Conservation (phyloP, 306 rosid genomes). For the Quercus rubra region DNA sequence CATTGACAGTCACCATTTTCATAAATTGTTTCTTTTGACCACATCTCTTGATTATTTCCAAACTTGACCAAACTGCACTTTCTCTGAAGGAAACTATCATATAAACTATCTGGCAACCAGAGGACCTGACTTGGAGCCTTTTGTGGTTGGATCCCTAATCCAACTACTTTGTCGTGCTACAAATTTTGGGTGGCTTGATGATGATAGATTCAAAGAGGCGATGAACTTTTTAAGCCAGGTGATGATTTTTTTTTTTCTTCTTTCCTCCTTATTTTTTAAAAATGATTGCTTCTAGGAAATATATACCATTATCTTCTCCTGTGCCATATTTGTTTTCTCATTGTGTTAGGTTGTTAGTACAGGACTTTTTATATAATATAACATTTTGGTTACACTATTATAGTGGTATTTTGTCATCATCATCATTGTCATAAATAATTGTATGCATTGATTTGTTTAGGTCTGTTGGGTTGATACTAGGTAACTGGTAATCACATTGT, state of each 20-base stretch:
- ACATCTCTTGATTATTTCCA: neutral
- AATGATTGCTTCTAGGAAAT: too few species aligned
- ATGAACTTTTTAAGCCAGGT: constrained; percentile 44
- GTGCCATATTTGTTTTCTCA: too few species aligned
- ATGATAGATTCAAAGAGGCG: constrained; percentile 42
- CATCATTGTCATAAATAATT: too few species aligned
- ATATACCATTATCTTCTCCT: too few species aligned
- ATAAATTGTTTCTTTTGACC: constrained; percentile 13
- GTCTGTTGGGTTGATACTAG: too few species aligned
- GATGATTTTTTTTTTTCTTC: neutral
- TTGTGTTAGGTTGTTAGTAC: too few species aligned
- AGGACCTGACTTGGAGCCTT: constrained; percentile 46
- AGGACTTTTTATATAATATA: too few species aligned
- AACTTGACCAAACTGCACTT: constrained; percentile 31
- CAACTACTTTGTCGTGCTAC: constrained; percentile 44
- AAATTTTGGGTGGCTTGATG: constrained; percentile 50
- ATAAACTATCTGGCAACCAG: constrained; percentile 46
- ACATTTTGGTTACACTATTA: too few species aligned
- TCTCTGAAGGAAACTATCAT: constrained; percentile 49
- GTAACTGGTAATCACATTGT: too few species aligned
- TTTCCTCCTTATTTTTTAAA: too few species aligned
- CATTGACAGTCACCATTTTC: neutral
- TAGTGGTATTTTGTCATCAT: too few species aligned
- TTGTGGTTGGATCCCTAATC: constrained; percentile 45
- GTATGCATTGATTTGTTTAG: too few species aligned